These are phyloP conservation scores for Aspergillus conjunctus DNA, from an alignment of 495 filamentous ascomycete species.

Conservation along the genomic window DNA sequence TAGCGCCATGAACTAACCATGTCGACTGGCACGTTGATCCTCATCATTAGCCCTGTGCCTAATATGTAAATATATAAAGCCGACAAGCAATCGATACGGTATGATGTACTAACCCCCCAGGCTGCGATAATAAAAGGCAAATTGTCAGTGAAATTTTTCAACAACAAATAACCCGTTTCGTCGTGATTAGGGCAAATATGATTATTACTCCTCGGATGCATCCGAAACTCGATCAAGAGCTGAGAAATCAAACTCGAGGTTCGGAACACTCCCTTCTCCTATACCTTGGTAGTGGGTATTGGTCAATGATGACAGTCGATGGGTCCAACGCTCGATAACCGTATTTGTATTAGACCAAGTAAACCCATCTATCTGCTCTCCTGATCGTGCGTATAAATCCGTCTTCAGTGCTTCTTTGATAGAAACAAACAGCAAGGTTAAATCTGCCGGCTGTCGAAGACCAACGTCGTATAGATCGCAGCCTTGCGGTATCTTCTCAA, in stretches of 20 bases:
- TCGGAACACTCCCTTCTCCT: neutral
- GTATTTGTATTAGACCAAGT: slow-evolving; percentile 1
- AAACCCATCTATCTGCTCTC: slow-evolving; percentile 23
- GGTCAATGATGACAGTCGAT: slow-evolving; percentile 21
- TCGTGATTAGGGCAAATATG: neutral
- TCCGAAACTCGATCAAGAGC: neutral
- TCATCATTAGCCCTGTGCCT: too few species aligned
- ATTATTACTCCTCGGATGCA: neutral
- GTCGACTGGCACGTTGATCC: too few species aligned
- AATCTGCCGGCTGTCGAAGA: slow-evolving; percentile 18
- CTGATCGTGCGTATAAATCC: slow-evolving; percentile 31
- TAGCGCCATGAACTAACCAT: too few species aligned
- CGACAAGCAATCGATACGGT: too few species aligned
- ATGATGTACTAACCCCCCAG: too few species aligned
- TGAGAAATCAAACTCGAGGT: slow-evolving; percentile 23
- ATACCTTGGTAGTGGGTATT: slow-evolving; percentile 21
- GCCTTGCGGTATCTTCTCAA: slow-evolving; percentile 42
- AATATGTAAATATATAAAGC: too few species aligned
- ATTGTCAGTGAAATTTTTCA: neutral
- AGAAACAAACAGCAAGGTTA: slow-evolving; percentile 7
- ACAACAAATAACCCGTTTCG: neutral
- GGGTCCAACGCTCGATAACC: slow-evolving; percentile 21
- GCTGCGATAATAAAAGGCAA: too few species aligned
- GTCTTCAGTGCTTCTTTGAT: slow-evolving; percentile 10
- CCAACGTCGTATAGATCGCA: slow-evolving; percentile 31